Base-by-base conservation (phyloP, 306 rosid species). In the Cucurbita pepo region DNA sequence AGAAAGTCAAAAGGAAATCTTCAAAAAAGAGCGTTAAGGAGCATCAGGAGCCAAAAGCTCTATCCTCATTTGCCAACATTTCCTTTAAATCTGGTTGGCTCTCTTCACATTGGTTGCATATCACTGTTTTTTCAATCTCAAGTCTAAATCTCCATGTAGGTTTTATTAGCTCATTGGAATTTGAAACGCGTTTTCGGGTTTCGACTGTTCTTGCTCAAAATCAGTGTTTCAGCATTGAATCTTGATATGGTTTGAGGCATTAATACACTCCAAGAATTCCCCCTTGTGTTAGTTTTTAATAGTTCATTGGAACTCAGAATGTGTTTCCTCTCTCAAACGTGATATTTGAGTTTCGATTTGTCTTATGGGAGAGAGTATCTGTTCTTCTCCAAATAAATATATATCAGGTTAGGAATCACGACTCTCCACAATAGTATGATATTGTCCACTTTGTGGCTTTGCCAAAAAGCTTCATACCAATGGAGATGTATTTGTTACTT, bases 31-130 rank as follows among this genome's bases (percentile, higher is more conserved):
- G 84, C 85, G 83, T 86, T 12, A 82, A 81, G 82, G 89, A 83
- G 58, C 85, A 81, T 59, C 79, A 76, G 60, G 85, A 83, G 55
- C 77, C 86, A 3, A 87, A 82, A 79, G 67, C 87, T 61, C 76
- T 87, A 59, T 83, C 95, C 70, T 84, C 90, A 10, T 89, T 89
- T 51, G 82, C 89, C 38, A 88, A 83, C 60, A 54, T 85, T 62
- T 92, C 92, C 79, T 83, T 79, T 55, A 87, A 87, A 85, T 57
- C 83, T 77, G 98, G 98, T 88, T 76, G 69, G 21, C 52, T 75
- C 34, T 59, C 3, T 60, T 60, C 12, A 2, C 5, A 38, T 16
- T 61, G 13, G 13, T 61, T 9, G 37, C 62, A 56, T 22, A 22
- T 56, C 38, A 30, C n/a, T 25, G 12, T 8, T 57, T 57, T 57